A percentile compares a stretch with the other conserved stretches of the same genome.
Conservation (phyloP, 139 green algal species). For the Chlorella sp. region DNA sequence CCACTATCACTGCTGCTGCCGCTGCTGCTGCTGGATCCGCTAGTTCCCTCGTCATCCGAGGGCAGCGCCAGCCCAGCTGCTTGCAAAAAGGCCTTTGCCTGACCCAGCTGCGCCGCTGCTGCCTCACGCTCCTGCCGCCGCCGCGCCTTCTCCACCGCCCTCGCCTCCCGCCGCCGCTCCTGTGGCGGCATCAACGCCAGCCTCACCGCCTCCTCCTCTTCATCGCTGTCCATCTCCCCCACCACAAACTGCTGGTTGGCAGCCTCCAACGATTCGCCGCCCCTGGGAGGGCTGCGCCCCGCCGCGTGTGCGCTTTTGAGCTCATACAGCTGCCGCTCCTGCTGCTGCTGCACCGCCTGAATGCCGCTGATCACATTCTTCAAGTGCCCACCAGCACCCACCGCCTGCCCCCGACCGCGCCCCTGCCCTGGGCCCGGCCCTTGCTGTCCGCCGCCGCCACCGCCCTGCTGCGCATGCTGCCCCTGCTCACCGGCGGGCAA, state of each 20-base stretch:
- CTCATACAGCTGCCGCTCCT: constrained; percentile 47
- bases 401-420: neutral
- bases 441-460: neutral
- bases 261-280: constrained; percentile 36
- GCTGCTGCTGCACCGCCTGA: neutral
- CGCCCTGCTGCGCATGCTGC: neutral
- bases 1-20: neutral
- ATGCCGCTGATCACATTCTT: constrained; percentile 4
- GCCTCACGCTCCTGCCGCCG: neutral
- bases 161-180: constrained; percentile 17
- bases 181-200: constrained; percentile 30
- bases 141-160: neutral
- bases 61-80: constrained; percentile 48
- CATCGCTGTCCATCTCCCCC: constrained; percentile 44
- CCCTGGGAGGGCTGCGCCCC: constrained; percentile 45
- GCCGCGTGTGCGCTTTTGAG: constrained; percentile 40
- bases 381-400: constrained; percentile 1
- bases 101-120: constrained; percentile 37
- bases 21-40: neutral
- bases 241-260: constrained; percentile 66
- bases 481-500: neutral
- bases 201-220: constrained; percentile 23
- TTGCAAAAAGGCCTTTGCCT: constrained; percentile 52
- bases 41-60: neutral
- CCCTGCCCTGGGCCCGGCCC: neutral